Conservation (phyloP, 2,329 filamentous ascomycete species). For the Arthrobotrys conoides region DNA sequence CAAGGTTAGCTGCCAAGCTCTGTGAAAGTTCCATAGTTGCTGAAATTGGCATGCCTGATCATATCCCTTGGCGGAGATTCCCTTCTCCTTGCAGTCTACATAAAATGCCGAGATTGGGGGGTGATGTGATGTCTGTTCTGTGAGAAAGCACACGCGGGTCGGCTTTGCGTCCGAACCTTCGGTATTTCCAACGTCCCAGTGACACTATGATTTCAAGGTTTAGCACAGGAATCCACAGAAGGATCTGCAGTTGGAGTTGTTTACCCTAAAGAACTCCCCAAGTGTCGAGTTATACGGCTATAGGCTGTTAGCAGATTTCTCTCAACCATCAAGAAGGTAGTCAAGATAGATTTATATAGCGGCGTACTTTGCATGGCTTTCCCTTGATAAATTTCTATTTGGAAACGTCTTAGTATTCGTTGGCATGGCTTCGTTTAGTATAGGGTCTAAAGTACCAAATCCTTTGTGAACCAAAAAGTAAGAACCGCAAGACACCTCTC, state of each 20-base stretch:
- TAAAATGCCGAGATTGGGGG: conserved; percentile 97
- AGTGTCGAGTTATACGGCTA: conserved; percentile 93
- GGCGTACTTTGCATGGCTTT: conserved; percentile 85
- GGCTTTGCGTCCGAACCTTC: conserved; percentile 67
- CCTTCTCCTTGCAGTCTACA: conserved; percentile 91
- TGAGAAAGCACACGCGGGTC: conserved; percentile 90
- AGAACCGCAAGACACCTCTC: conserved; percentile 95
- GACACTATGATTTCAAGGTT: conserved; percentile 75
- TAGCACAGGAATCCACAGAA: not conserved
- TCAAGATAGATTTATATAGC: not conserved
- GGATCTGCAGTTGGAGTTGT: conserved; percentile 65
- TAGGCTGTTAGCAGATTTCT: conserved; percentile 15
- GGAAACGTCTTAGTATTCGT: conserved; percentile 32
- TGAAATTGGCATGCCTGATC: conserved; percentile 74
- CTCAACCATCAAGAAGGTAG: no score
- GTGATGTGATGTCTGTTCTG: conserved; percentile 97
- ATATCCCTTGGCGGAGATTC: conserved; percentile 87
- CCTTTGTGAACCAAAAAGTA: conserved; percentile 99
- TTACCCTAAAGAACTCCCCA: conserved; percentile 94
- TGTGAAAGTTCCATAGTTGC: not conserved
- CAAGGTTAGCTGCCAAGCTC: conserved; percentile 4
- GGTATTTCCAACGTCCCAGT: conserved; percentile 85
- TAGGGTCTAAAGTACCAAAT: conserved; percentile 73
- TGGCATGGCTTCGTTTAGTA: not conserved
- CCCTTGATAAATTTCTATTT: conserved; percentile 93